Evolutionary conservation across 371 early-diverging fungal species (phyloP).

Genomic region (Mucor plumbeus): DNA sequence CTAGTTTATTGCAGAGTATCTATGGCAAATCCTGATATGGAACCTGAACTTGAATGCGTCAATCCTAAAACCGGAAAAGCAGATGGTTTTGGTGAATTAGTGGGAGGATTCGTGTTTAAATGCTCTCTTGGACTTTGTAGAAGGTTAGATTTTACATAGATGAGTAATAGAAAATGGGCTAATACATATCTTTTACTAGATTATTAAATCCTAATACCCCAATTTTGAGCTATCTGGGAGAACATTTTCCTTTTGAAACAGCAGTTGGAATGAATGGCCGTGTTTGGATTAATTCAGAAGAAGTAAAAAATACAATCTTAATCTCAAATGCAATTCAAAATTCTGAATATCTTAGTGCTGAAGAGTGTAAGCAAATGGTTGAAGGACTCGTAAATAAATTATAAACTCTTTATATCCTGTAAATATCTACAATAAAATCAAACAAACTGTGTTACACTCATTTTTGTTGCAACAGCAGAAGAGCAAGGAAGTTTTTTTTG

Average conservation of each 20-base stretch:
- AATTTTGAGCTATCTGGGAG: constrained; percentile 70
- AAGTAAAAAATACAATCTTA: constrained; percentile 62
- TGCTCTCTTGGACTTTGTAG: constrained; percentile 79
- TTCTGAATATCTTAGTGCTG: constrained; percentile 70
- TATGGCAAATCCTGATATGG: constrained; percentile 94
- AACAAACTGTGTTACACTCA: background rate
- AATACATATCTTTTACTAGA: constrained; percentile 36
- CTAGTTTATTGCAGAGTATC: constrained; percentile 86
- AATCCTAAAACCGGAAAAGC: constrained; percentile 76
- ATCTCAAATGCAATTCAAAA: constrained; percentile 76
- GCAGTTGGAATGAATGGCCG: constrained; percentile 95
- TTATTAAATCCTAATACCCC: constrained; percentile 74
- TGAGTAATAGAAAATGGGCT: background rate
- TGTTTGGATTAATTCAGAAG: constrained; percentile 85
- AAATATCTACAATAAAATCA: background rate
- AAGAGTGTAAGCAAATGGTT: constrained; percentile 73
- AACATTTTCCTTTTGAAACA: constrained; percentile 82
- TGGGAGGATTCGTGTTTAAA: constrained; percentile 71
- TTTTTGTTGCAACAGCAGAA: no score
- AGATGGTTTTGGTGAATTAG: constrained; percentile 84
- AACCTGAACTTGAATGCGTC: constrained; percentile 92
- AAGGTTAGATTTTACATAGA: constrained; percentile 44
- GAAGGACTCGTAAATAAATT: constrained; percentile 37
- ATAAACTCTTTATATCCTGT: constrained; percentile 12
- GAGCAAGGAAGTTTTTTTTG: no score